Evolutionary conservation across 768 basidiomycete genomes (phyloP).

Genomic region (Phylloporus sp.): DNA sequence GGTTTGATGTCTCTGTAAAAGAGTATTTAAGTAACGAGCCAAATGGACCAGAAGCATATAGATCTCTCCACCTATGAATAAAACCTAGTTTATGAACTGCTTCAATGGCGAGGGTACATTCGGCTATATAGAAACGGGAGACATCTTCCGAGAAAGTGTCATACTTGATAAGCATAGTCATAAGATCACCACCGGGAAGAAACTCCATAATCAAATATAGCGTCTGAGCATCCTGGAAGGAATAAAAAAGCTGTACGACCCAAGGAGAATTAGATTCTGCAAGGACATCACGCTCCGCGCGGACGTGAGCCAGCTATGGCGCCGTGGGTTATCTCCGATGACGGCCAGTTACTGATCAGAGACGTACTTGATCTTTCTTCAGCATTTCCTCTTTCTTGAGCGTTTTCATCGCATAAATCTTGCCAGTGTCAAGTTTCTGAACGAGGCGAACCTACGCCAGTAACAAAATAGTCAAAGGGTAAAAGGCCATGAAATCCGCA

Average conservation of each 20-base stretch:
- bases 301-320: constrained; percentile 87
- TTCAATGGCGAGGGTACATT: constrained; percentile 96
- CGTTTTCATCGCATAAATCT: constrained; percentile 99
- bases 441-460: constrained; percentile 72
- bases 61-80: constrained; percentile 78
- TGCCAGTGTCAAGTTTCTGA: constrained; percentile 94
- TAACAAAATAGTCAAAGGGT: background rate
- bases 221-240: constrained; percentile 92
- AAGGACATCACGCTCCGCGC: constrained; percentile 94
- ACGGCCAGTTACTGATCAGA: background rate
- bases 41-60: background rate
- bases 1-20: constrained; percentile 90
- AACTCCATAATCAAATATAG: constrained; percentile 99
- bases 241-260: constrained; percentile 97
- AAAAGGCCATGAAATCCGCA: background rate
- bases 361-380: constrained; percentile 91
- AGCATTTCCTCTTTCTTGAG: constrained; percentile 98
- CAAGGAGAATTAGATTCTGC: constrained; percentile 93
- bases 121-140: constrained; percentile 97
- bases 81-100: constrained; percentile 97
- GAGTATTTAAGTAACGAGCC: background rate
- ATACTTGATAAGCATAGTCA: constrained; percentile 99
- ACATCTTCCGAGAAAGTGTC: constrained; percentile 99
- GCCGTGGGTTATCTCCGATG: constrained; percentile 1
- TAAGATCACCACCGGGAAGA: constrained; percentile 94